phyloP scores from a whole-genome alignment of 2,329 filamentous ascomycete genomes.

The Sclerotiophoma versabilis region DNA sequence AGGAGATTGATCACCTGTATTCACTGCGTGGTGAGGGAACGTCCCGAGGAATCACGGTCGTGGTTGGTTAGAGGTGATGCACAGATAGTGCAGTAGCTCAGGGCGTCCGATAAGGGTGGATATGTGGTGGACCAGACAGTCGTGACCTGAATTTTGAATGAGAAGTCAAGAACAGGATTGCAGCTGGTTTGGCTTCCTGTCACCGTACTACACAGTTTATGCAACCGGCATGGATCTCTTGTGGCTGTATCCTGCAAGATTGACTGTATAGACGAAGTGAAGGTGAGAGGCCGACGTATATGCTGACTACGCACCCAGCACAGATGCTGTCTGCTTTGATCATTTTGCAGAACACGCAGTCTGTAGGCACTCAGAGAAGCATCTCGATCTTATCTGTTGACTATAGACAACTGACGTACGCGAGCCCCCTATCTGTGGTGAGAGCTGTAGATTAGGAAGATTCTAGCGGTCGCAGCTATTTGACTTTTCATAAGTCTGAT shows the following conservation, averaged over 20 bases:
- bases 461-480: no score
- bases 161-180: background rate
- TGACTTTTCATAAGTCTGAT: no score
- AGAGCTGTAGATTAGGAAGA: no score
- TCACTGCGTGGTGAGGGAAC: background rate
- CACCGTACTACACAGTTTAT: background rate
- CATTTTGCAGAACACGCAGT: no score
- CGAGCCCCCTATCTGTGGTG: no score
- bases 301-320: no score
- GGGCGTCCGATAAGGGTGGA: background rate
- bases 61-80: background rate
- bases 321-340: no score
- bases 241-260: background rate
- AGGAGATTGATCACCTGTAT: background rate
- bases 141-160: background rate
- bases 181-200: background rate
- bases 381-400: no score
- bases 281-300: no score
- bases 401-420: no score
- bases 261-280: no score
- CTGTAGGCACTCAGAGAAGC: no score
- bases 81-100: background rate
- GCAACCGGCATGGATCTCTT: background rate
- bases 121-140: background rate
- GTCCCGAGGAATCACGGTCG: background rate